A percentile compares a stretch with the other conserved stretches of the same genome.
These are phyloP conservation scores for Neurospora sp. DNA, from an alignment of 495 filamentous ascomycete genomes.

Conservation along the genomic window DNA sequence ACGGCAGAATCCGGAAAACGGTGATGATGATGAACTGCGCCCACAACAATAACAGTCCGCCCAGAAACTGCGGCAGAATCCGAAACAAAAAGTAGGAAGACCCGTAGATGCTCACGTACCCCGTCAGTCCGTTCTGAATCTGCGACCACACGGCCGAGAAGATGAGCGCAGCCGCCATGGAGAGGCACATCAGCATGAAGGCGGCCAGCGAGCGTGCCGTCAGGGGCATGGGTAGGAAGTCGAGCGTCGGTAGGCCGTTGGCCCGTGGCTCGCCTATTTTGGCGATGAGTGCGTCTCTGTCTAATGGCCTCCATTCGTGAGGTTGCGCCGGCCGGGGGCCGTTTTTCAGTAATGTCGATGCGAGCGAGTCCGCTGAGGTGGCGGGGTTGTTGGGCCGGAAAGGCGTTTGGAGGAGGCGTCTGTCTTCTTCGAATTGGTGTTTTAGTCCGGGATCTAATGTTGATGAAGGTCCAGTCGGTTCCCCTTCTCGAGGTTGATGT, in stretches of 20 bases:
- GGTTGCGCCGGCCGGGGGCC: conserved; percentile 12
- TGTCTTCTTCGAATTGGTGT: neutral
- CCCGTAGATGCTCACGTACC: conserved; percentile 54
- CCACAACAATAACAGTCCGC: conserved; percentile 60
- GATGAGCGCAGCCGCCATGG: conserved; percentile 61
- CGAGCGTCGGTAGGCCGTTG: conserved; percentile 36
- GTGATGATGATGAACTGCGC: conserved; percentile 63
- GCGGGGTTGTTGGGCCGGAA: conserved; percentile 1
- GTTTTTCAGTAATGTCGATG: conserved; percentile 16
- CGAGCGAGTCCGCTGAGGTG: conserved; percentile 21
- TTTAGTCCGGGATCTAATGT: neutral
- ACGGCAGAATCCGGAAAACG: conserved; percentile 68
- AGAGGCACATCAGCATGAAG: conserved; percentile 48
- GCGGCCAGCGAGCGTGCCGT: conserved; percentile 48
- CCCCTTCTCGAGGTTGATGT: neutral
- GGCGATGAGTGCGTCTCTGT: conserved; percentile 9
- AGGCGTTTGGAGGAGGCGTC: neutral
- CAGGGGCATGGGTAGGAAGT: conserved; percentile 57
- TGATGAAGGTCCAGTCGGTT: neutral
- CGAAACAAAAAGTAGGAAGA: conserved; percentile 76
- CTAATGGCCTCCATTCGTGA: conserved; percentile 20
- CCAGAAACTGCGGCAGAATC: conserved; percentile 72
- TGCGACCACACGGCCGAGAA: conserved; percentile 67
- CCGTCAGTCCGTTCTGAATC: conserved; percentile 50
- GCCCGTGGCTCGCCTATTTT: conserved; percentile 5